Evolutionary conservation across 2,329 filamentous ascomycete genomes (phyloP).

Genomic region (Fusarium musae): DNA sequence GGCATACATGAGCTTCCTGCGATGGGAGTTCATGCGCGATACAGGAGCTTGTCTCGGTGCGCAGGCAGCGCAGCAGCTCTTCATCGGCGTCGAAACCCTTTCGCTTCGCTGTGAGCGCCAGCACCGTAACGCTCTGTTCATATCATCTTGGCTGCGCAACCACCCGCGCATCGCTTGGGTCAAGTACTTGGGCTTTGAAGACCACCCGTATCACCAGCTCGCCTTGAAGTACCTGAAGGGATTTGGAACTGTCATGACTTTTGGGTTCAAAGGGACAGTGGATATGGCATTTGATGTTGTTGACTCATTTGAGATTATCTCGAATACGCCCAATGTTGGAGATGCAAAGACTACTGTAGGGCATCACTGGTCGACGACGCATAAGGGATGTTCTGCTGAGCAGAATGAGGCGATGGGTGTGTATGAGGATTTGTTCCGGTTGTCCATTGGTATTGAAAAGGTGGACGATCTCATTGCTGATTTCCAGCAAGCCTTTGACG

Average conservation of each 20-base stretch:
- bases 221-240: slow-evolving; percentile 78
- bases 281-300: slow-evolving; percentile 71
- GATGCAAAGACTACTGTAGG: slow-evolving; percentile 79
- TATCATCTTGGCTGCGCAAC: neutral
- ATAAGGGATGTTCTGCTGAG: slow-evolving; percentile 51
- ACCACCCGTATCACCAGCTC: slow-evolving; percentile 69
- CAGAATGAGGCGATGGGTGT: slow-evolving; percentile 61
- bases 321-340: slow-evolving; percentile 58
- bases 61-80: neutral
- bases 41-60: neutral
- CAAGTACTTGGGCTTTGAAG: neutral
- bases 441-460: slow-evolving; percentile 65
- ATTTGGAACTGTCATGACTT: slow-evolving; percentile 76
- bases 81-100: slow-evolving; percentile 5
- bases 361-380: slow-evolving; percentile 78
- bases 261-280: slow-evolving; percentile 56
- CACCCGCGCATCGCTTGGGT: slow-evolving; percentile 8
- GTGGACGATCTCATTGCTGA: slow-evolving; percentile 79
- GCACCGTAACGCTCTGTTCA: neutral
- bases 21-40: slow-evolving; percentile 5
- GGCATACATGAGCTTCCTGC: neutral
- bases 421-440: slow-evolving; percentile 59
- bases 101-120: slow-evolving; percentile 1
- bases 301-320: slow-evolving; percentile 57
- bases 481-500: slow-evolving; percentile 65